These are phyloP conservation scores for Alternaria triticina DNA, from an alignment of 2,329 filamentous ascomycete genomes.

Conservation along the genomic window DNA sequence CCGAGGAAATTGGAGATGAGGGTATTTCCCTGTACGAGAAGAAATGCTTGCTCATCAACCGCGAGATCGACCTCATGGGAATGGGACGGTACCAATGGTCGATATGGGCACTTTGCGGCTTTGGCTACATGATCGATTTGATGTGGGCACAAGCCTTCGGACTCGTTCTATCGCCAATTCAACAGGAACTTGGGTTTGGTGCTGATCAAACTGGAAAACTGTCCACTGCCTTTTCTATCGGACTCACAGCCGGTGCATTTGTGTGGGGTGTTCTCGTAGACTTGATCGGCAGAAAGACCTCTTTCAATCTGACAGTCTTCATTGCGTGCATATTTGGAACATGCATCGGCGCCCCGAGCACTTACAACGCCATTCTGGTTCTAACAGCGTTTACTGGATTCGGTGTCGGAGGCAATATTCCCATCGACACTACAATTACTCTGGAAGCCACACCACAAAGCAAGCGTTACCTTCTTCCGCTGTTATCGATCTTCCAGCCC, in stretches of 20 bases:
- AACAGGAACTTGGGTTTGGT: slow-evolving; percentile 63
- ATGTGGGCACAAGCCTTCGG: slow-evolving; percentile 66
- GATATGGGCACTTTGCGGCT: slow-evolving; percentile 60
- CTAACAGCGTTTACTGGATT: slow-evolving; percentile 63
- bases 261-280: slow-evolving; percentile 64
- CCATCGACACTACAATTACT: slow-evolving; percentile 63
- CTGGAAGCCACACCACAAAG: slow-evolving; percentile 63
- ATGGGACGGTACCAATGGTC: slow-evolving; percentile 63
- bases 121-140: slow-evolving; percentile 63
- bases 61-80: slow-evolving; percentile 59
- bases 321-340: slow-evolving; percentile 62
- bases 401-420: slow-evolving; percentile 61
- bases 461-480: slow-evolving; percentile 59
- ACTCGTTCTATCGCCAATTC: slow-evolving; percentile 59
- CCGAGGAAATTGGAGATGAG: slow-evolving; percentile 17
- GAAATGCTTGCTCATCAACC: slow-evolving; percentile 54
- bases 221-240: slow-evolving; percentile 61
- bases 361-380: slow-evolving; percentile 59
- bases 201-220: slow-evolving; percentile 57
- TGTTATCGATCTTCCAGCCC: slow-evolving; percentile 63
- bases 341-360: slow-evolving; percentile 57
- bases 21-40: slow-evolving; percentile 48
- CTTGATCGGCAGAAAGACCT: slow-evolving; percentile 60
- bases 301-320: slow-evolving; percentile 65
- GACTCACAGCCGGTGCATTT: slow-evolving; percentile 62